Evolutionary conservation across 306 rosid species (phyloP), one percentile per base, ranked within the genome.

Genomic region (Crotalaria pallida): DNA sequence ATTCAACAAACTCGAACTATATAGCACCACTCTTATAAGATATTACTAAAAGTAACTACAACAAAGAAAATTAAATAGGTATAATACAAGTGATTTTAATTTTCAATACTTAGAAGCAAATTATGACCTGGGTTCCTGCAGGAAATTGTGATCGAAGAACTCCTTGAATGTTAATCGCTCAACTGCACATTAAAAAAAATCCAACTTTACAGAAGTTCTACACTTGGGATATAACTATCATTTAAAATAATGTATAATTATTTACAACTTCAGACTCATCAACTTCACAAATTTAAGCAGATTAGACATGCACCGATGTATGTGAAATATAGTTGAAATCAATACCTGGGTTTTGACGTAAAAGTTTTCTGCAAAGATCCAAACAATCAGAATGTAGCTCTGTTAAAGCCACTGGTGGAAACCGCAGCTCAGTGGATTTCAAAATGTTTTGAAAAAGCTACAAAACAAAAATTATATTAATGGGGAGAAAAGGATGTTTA

Each of bases 401-500:
- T 68, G 79, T 78, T 62, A 95, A 72, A 56, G 83, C 83, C 81
- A 74, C 92, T 52, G 71, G 72, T 5, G 99, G 99, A 83, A 95
- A 95, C 69, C 10, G 63, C 65, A 87, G 82, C 74, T 84, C 97
- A 7, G 83, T 91, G 22, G 91, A 88, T 75, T 82, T 52, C 78
- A 89, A 71, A 77, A 95, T 74, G 80, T 95, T 95, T 79, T 84
- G 87, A 75, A 91, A 95, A 81, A 95, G 99, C 99, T 95, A 87
- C 57, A 88, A 40, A 33, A 17, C 44, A 67, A 76, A 80, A 61
- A 61, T 12, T 3, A 67, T 56, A 73, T 59, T 55, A 75, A 80
- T 41, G 52, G 13, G 48, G 49, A 56, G 27, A 56, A 57, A 52
- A 17, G 49, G 57, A 53, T 22, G 41, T 49, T 19, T 51, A 66